Evolutionary conservation across 2,329 filamentous ascomycete genomes (phyloP).

Genomic region (Monilinia aucupariae): DNA sequence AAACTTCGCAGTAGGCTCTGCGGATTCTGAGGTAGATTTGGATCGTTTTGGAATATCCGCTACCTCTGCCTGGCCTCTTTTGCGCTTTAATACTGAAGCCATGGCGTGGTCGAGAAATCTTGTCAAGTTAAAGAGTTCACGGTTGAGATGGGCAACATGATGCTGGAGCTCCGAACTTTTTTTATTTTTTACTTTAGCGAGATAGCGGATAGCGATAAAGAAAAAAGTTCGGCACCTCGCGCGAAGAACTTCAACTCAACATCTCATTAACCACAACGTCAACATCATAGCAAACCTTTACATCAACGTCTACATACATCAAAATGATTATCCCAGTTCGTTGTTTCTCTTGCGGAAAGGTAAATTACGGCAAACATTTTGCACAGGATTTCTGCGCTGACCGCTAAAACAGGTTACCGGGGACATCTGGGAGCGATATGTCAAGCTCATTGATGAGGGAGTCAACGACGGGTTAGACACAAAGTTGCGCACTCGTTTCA

Average conservation of each 20-base stretch:
- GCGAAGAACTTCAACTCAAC: constrained; percentile 16
- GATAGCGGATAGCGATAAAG: constrained; percentile 14
- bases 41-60: constrained; percentile 31
- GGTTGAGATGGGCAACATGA: constrained; percentile 15
- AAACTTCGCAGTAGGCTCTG: neutral
- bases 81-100: constrained; percentile 37
- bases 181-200: constrained; percentile 19
- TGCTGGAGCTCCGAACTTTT: constrained; percentile 19
- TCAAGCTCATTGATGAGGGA: constrained; percentile 77
- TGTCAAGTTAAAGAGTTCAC: constrained; percentile 23
- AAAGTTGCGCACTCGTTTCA: neutral
- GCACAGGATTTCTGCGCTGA: constrained; percentile 21
- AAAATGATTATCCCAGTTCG: constrained; percentile 98
- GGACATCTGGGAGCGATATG: constrained; percentile 95
- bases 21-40: constrained; percentile 23
- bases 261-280: neutral
- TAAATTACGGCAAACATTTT: constrained; percentile 40
- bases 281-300: constrained; percentile 5
- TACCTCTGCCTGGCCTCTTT: constrained; percentile 33
- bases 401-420: constrained; percentile 68
- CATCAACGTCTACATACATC: constrained; percentile 23
- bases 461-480: constrained; percentile 64
- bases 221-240: constrained; percentile 17
- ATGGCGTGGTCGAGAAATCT: constrained; percentile 34
- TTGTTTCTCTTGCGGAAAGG: constrained; percentile 99